These are phyloP conservation scores for Fusarium penzigii DNA, from an alignment of 2,329 filamentous ascomycete genomes.

Conservation along the genomic window DNA sequence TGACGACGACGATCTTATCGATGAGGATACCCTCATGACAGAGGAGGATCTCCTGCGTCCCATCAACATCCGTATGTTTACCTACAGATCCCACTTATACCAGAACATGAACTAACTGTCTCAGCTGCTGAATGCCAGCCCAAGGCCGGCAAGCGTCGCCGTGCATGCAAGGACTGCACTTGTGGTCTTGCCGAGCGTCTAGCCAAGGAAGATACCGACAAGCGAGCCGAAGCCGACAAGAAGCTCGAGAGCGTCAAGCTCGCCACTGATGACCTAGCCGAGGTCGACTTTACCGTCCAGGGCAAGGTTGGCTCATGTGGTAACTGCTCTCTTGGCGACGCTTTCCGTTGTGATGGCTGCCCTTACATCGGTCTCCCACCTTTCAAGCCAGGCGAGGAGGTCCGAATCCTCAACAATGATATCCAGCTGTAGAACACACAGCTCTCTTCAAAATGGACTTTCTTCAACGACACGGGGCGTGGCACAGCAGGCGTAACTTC, in stretches of 20 bases:
- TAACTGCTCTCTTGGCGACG: constrained; percentile 91
- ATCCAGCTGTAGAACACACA: constrained; percentile 67
- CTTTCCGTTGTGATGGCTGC: constrained; percentile 71
- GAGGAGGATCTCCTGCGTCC: constrained; percentile 81
- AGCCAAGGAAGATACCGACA: constrained; percentile 78
- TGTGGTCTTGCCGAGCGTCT: constrained; percentile 87
- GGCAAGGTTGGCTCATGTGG: constrained; percentile 95
- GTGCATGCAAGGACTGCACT: constrained; percentile 97
- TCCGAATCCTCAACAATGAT: constrained; percentile 81
- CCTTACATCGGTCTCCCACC: constrained; percentile 91
- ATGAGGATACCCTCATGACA: constrained; percentile 84
- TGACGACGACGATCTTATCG: constrained; percentile 81
- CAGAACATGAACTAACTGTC: constrained; percentile 9
- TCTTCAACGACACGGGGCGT: constrained; percentile 15
- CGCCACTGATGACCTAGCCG: constrained; percentile 72
- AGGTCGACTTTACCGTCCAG: constrained; percentile 96
- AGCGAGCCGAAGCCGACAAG: constrained; percentile 63
- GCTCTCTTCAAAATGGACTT: neutral
- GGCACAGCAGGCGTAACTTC: constrained; percentile 28
- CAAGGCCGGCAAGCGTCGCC: constrained; percentile 82
- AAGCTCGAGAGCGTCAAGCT: constrained; percentile 74
- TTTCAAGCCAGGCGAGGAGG: constrained; percentile 96
- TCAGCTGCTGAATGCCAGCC: constrained; percentile 82
- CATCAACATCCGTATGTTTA: constrained; percentile 74
- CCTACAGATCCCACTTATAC: neutral